A percentile compares a stretch with the other conserved stretches of the same genome.
These are phyloP conservation scores for Talaromyces amestolkiae DNA, from an alignment of 2,329 filamentous ascomycete species.

Conservation along the genomic window DNA sequence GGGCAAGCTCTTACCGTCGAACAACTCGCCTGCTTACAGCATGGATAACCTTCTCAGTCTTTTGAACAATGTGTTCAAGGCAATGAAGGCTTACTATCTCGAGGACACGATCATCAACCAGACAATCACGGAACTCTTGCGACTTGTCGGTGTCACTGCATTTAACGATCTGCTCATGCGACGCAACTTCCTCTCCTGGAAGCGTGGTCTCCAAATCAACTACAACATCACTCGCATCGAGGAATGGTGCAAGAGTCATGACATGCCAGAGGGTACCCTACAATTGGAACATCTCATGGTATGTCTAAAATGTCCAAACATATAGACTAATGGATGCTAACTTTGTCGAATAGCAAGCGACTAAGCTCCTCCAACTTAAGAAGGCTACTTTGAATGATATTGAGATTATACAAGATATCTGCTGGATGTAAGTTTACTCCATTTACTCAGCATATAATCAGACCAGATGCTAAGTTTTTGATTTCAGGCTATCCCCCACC, in stretches of 20 bases:
- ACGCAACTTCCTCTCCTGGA: slow-evolving; percentile 98
- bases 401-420: slow-evolving; percentile 99
- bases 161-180: slow-evolving; percentile 99
- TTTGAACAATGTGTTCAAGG: slow-evolving; percentile 94
- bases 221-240: slow-evolving; percentile 99
- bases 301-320: slow-evolving; percentile 30
- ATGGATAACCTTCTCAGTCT: slow-evolving; percentile 98
- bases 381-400: slow-evolving; percentile 99
- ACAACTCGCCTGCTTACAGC: slow-evolving; percentile 90
- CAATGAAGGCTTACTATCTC: slow-evolving; percentile 98
- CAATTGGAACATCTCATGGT: slow-evolving; percentile 98
- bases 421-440: slow-evolving; percentile 81
- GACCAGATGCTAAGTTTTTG: slow-evolving; percentile 17
- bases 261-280: slow-evolving; percentile 97
- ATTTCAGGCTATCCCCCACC: slow-evolving; percentile 81
- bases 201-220: slow-evolving; percentile 98
- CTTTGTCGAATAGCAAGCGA: slow-evolving; percentile 69
- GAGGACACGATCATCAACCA: slow-evolving; percentile 96
- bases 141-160: slow-evolving; percentile 91
- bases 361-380: slow-evolving; percentile 96
- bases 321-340: slow-evolving; percentile 18
- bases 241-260: slow-evolving; percentile 99
- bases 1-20: slow-evolving; percentile 89
- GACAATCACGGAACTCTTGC: slow-evolving; percentile 88
- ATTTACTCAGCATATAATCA: not conserved